phyloP scores from a whole-genome alignment of 441 rosid species.

The Omphalea diandra region DNA sequence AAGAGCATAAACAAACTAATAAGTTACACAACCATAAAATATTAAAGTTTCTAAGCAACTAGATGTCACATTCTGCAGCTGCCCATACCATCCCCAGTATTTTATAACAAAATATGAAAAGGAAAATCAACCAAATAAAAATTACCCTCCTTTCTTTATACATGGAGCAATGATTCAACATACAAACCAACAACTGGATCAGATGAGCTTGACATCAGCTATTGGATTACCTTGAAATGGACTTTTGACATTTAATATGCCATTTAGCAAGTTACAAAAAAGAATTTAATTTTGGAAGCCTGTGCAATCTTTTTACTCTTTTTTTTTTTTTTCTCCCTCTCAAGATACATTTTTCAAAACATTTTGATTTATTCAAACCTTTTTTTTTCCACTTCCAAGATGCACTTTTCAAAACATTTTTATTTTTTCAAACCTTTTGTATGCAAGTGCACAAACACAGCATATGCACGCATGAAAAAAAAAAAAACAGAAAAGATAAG shows the following conservation, averaged over 20 bases:
- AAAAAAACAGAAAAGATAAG: too few relatives aligned
- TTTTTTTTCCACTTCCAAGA: too few relatives aligned
- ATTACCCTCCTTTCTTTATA: background rate
- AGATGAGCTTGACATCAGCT: conserved; percentile 9
- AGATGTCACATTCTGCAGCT: background rate
- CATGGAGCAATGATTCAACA: background rate
- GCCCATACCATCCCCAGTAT: too few relatives aligned
- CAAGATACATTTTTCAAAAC: too few relatives aligned
- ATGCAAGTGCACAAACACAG: too few relatives aligned
- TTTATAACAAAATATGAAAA: too few relatives aligned
- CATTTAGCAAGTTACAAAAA: background rate
- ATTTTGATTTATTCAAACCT: too few relatives aligned
- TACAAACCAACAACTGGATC: conserved; percentile 1
- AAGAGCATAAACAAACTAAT: conserved; percentile 11
- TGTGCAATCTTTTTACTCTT: background rate
- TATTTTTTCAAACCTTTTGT: too few relatives aligned
- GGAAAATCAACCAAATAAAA: background rate
- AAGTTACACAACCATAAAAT: background rate
- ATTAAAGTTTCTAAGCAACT: too few relatives aligned
- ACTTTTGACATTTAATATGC: background rate
- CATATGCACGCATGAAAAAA: too few relatives aligned
- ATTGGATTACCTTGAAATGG: background rate
- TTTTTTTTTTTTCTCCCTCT: background rate
- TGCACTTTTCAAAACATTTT: too few relatives aligned
- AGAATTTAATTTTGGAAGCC: background rate